Evolutionary conservation across 805 yeast genomes (phyloP), one percentile per base, ranked within the genome.

Genomic region (Kodamaea laetipori): DNA sequence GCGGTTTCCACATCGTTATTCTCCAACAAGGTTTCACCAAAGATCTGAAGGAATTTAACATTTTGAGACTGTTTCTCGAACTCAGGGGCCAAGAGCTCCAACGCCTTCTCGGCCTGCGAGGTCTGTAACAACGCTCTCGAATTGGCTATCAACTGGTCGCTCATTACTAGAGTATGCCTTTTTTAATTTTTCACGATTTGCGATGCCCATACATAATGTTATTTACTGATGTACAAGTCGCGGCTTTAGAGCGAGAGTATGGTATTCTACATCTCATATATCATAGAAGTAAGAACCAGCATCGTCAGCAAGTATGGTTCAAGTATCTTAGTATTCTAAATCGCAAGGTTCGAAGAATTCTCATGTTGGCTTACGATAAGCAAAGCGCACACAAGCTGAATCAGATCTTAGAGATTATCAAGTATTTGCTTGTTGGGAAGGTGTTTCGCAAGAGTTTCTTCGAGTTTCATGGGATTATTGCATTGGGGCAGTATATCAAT

Each of bases 21-120:
- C 60, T 94, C 99, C 40, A 92, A 71, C 44, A 84, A 77, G 3
- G 84, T 76, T 60, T 90, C 97, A 6, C 94, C 96, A 36, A 80
- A 74, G 4, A 76, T 53, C 54, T 82, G 84, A 40, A 83, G 66
- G 31, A 82, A 73, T 42, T 68, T 68, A 1, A 74, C 63, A 25
- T 67, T 56, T 38, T 67, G 66, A n/a, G 65, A 58, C 13, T 61
- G 50, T 8, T 49, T 53, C n/a, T 55, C 50, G 12, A 60, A 48
- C 16, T 67, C 63, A 0, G 73, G 69, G n/a, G 70, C 55, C 25
- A 84, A 64, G 12, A 74, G 49, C 23, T 68, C 67, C 30, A 84
- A 62, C 1, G 87, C 84, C 46, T 71, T 63, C 21, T 76, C 79
- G 4, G 84, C 74, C 52, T 81, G 78, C 2, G 77, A 66, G 31